Evolutionary conservation across 1,139 yeast genomes (phyloP), one percentile per base, ranked within the genome.

Genomic region (Blastobotrys illinoisensis): DNA sequence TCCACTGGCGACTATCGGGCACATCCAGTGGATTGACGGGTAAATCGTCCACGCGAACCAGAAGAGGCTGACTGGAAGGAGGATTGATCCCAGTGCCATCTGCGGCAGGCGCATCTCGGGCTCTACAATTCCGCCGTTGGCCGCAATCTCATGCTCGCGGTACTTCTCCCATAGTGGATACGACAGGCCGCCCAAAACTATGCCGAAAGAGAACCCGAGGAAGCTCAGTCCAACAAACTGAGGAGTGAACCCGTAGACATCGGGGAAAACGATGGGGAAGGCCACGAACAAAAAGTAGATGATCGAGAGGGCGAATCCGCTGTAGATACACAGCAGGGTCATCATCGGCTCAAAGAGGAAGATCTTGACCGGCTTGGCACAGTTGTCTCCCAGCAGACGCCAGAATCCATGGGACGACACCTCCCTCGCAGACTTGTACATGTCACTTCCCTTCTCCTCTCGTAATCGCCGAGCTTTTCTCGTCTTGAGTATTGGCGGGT

Each of bases 1-100:
- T 1, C 20, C 14, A 14, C 48, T 36, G 14, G 52, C 51, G 23
- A 85, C 80, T 44, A 83, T 74, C n/a, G 95, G 88, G 9, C 82
- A 87, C 74, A 86, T 82, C 93, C 93, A 88, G 67, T 86, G 93
- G 23, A 87, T 80, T 1, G 63, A 58, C 5, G 59, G 87, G 74
- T 93, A 93, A 13, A 51, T 48, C 4, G 54, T 26, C 32, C 32
- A 26, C 3, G 32, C 32, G 13, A 26, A 26, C 32, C 32, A 26
- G 11, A 26, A 26, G 13, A 26, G 32, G 32, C 32, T 26, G 32
- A 9, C 13, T 9, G 32, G 32, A 26, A 26, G 32, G 13, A 26
- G 32, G 13, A 26, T 9, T 78, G 86, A 75, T 5, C 71, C 67
- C 48, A 64, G 59, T 66, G 74, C 73, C 60, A 82, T 70, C 14